Percentiles rank a stretch among this genome's conserved stretches.
Conservation (phyloP, 2,329 filamentous ascomycete species). For the Curvularia spicifera region DNA sequence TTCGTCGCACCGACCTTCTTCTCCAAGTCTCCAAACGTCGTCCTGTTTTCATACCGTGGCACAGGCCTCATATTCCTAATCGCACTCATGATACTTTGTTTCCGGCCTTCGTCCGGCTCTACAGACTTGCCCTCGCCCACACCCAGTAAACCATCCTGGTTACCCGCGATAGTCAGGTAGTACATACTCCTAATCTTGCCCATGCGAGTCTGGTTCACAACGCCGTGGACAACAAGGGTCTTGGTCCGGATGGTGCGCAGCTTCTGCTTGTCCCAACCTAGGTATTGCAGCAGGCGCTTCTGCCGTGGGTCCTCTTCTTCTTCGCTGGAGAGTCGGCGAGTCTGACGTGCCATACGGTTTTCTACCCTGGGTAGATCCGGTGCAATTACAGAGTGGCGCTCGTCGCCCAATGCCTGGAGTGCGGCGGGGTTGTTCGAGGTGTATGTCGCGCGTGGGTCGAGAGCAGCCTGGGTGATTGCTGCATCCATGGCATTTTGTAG, state of each 20-base stretch:
- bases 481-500: slow-evolving; percentile 40
- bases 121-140: slow-evolving; percentile 89
- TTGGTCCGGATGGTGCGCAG: slow-evolving; percentile 68
- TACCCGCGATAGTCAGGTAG: slow-evolving; percentile 81
- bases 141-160: slow-evolving; percentile 83
- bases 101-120: slow-evolving; percentile 69
- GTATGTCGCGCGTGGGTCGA: slow-evolving; percentile 54
- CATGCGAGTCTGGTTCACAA: slow-evolving; percentile 93
- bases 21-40: slow-evolving; percentile 84
- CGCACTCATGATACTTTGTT: slow-evolving; percentile 79
- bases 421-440: slow-evolving; percentile 59
- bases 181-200: slow-evolving; percentile 86
- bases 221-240: slow-evolving; percentile 73
- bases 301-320: slow-evolving; percentile 55
- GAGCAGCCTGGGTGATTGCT: slow-evolving; percentile 41
- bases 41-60: slow-evolving; percentile 86
- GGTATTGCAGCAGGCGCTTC: slow-evolving; percentile 62
- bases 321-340: slow-evolving; percentile 40
- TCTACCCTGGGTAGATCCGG: slow-evolving; percentile 59
- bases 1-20: slow-evolving; percentile 86
- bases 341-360: slow-evolving; percentile 47
- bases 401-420: slow-evolving; percentile 57
- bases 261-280: slow-evolving; percentile 59
- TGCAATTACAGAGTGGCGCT: slow-evolving; percentile 53
- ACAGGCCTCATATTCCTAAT: slow-evolving; percentile 95